Evolutionary conservation across 164 flowering plant genomes (phyloP).

Genomic region (Nymphaea thermarum): DNA sequence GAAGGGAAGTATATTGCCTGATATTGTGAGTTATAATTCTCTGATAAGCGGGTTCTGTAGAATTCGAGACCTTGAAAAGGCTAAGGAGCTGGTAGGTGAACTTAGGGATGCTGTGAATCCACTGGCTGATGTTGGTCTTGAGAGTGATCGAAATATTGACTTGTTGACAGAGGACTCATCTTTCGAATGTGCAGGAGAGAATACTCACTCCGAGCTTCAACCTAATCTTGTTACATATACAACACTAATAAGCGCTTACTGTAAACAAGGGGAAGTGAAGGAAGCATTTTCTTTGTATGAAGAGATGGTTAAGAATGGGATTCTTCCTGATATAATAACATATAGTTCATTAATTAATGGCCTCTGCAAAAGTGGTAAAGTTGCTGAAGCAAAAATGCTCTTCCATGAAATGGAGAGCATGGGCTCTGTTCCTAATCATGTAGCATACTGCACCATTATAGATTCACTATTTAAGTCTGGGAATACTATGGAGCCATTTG

Average conservation of each 20-base stretch:
- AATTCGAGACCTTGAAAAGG: conserved; percentile 42
- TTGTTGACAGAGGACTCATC: conserved; percentile 1
- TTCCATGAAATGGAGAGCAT: conserved; percentile 55
- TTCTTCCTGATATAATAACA: conserved; percentile 68
- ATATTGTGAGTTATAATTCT: conserved; percentile 58
- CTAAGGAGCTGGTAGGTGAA: conserved; percentile 42
- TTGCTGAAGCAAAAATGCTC: conserved; percentile 38
- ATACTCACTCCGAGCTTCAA: conserved; percentile 11
- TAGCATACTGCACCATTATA: conserved; percentile 24
- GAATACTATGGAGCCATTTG: too few relatives aligned
- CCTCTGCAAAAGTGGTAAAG: conserved; percentile 51
- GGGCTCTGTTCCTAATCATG: conserved; percentile 62
- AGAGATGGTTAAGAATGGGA: conserved; percentile 53
- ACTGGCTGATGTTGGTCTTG: neutral
- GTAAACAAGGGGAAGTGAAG: conserved; percentile 27
- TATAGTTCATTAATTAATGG: conserved; percentile 49
- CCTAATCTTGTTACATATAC: conserved; percentile 58
- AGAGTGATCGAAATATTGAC: neutral
- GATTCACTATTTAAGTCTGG: too few relatives aligned
- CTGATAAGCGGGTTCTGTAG: conserved; percentile 60
- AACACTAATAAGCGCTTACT: conserved; percentile 43
- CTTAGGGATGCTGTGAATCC: conserved; percentile 11
- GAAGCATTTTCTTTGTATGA: conserved; percentile 52
- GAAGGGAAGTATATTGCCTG: conserved; percentile 35
- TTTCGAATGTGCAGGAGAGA: neutral